Evolutionary conservation across 177 flowering plant species (phyloP).

Genomic region (Vitis hybrid): DNA sequence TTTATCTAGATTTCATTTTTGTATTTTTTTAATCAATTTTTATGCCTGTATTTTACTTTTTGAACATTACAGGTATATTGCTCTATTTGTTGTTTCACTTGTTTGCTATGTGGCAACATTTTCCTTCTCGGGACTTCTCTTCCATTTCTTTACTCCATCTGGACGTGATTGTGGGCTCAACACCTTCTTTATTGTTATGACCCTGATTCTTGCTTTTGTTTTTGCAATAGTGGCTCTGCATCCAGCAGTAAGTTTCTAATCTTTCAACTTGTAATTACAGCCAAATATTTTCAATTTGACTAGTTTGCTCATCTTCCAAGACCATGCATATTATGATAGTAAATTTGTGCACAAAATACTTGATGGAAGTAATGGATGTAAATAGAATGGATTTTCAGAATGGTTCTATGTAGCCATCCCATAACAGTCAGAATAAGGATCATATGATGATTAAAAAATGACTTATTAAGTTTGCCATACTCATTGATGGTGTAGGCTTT

Average conservation of each 20-base stretch:
- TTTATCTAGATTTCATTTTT: neutral
- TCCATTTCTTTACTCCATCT: conserved; percentile 87
- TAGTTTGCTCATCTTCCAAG: neutral
- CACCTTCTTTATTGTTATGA: conserved; percentile 80
- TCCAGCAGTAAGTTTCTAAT: conserved; percentile 65
- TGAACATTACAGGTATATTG: conserved; percentile 60
- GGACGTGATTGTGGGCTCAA: conserved; percentile 96
- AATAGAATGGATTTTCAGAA: neutral
- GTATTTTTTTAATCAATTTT: neutral
- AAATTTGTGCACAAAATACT: neutral
- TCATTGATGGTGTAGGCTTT: neutral
- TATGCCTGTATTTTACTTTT: conserved; percentile 7
- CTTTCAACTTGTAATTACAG: neutral
- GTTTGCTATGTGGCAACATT: conserved; percentile 74
- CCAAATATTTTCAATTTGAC: neutral
- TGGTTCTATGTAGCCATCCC: neutral
- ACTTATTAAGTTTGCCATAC: neutral
- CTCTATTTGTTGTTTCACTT: conserved; percentile 82
- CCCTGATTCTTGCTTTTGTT: conserved; percentile 63
- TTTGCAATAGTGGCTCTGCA: conserved; percentile 85
- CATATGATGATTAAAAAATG: neutral
- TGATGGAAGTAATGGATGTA: neutral
- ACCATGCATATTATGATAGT: neutral
- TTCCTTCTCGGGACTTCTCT: conserved; percentile 83
- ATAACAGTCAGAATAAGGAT: neutral